Evolutionary conservation across 805 yeast species (phyloP), one percentile per base, ranked within the genome.

Genomic region (Scheffersomyces amazonensis): DNA sequence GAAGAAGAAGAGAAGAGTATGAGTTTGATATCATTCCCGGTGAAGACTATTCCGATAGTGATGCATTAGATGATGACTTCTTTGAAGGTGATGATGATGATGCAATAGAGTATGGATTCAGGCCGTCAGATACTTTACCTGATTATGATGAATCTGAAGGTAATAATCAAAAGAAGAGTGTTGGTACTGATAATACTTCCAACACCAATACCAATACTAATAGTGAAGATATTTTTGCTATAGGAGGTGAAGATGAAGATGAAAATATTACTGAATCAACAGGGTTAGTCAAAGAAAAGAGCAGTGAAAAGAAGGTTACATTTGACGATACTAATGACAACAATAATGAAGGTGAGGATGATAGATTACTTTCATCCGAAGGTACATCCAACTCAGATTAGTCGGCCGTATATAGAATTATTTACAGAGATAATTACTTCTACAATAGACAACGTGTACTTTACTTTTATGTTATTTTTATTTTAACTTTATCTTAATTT

Each of bases 11-110:
- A 62, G 88, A 81, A 28, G 78, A 79, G 38, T 81, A 76, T 51
- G 93, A 85, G 54, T 82, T 85, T 53, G 95, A 85, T 53, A 79
- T 84, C 33, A 85, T 85, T 32, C 83, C 81, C 15, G 83, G 84
- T 6, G 85, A 82, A 45, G 79, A 74, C 36, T 70, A 70, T 45
- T 58, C 61, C 34, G 73, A 69, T 36, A 60, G 66, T 36, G 71
- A 62, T 13, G 68, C 58, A 23, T 58, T 53, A 45, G 64, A 46
- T 31, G 45, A 47, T 4, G 50, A 45, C 24, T 31, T 37, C 29
- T 8, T 19, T 30, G 35, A 5, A 5, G 43, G 40, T 24, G 43
- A 43, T 15, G 52, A 51, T 27, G 46, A 42, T 15, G 71, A 64
- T 42, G 56, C 66, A 20, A 52, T 64, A 21, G 75, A 67, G 35